phyloP scores from a whole-genome alignment of 805 yeast species.

The Dipodascus geniculatus region DNA sequence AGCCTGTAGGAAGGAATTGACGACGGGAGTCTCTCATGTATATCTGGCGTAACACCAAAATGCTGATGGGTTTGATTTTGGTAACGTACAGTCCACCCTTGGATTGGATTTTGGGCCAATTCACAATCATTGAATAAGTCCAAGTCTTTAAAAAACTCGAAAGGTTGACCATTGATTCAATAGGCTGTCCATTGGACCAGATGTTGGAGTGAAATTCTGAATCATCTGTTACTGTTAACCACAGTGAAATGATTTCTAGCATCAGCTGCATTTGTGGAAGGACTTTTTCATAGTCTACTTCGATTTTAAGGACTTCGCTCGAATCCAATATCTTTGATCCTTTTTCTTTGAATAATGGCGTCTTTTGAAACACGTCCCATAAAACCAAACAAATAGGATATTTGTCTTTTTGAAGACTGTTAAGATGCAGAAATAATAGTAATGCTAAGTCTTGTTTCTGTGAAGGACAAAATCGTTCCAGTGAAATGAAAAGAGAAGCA shows the following conservation, averaged over 20 bases:
- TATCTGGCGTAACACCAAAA: slow-evolving; percentile 50
- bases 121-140: slow-evolving; percentile 40
- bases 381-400: slow-evolving; percentile 9
- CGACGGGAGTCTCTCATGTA: slow-evolving; percentile 57
- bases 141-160: slow-evolving; percentile 38
- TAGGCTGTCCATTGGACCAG: slow-evolving; percentile 27
- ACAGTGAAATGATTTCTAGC: slow-evolving; percentile 53
- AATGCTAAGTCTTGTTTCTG: slow-evolving; percentile 10
- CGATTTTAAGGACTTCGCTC: background rate
- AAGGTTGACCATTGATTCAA: slow-evolving; percentile 30
- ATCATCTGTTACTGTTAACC: slow-evolving; percentile 58
- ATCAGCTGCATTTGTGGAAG: slow-evolving; percentile 32
- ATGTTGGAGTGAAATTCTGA: slow-evolving; percentile 39
- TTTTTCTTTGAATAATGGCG: background rate
- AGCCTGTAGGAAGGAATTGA: slow-evolving; percentile 33
- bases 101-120: slow-evolving; percentile 12
- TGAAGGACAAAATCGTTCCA: slow-evolving; percentile 11
- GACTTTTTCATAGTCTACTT: slow-evolving; percentile 9
- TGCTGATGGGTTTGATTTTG: slow-evolving; percentile 27
- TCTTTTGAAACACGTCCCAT: slow-evolving; percentile 10
- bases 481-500: slow-evolving; percentile 12
- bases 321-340: background rate
- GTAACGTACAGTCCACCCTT: slow-evolving; percentile 4
- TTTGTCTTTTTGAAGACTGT: slow-evolving; percentile 2
- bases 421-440: slow-evolving; percentile 7